Conservation (phyloP, 768 basidiomycete species). For the Paxillus involutus region DNA sequence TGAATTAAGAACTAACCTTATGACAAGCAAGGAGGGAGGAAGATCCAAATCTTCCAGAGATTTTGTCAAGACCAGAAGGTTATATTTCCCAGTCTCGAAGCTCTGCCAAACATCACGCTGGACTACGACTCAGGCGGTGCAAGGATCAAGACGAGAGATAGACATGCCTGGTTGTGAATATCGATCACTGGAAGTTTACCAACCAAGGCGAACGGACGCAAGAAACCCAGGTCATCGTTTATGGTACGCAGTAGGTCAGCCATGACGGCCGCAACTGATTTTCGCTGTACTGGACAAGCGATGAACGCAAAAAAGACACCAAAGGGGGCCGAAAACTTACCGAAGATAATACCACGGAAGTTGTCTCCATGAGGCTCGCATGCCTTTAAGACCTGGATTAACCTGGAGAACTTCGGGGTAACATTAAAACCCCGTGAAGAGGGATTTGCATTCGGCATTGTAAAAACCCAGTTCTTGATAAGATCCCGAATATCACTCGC, state of each 20-base stretch:
- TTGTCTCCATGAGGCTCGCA: slow-evolving; percentile 51
- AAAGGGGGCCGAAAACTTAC: slow-evolving; percentile 33
- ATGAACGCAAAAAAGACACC: slow-evolving; percentile 4
- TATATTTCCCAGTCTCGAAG: slow-evolving; percentile 56
- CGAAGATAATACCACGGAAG: slow-evolving; percentile 68
- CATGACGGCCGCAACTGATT: slow-evolving; percentile 55
- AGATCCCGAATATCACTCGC: slow-evolving; percentile 33
- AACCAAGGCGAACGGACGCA: slow-evolving; percentile 53
- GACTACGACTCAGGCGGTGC: slow-evolving; percentile 1
- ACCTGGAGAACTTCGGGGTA: slow-evolving; percentile 61
- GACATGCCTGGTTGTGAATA: slow-evolving; percentile 32
- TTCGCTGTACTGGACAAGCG: slow-evolving; percentile 46
- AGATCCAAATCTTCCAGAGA: slow-evolving; percentile 60
- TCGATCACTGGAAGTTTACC: slow-evolving; percentile 36
- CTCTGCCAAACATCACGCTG: slow-evolving; percentile 49
- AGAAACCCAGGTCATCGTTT: slow-evolving; percentile 48
- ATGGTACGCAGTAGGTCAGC: slow-evolving; percentile 57
- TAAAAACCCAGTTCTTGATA: slow-evolving; percentile 61
- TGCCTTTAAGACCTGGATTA: slow-evolving; percentile 59
- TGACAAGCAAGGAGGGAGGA: slow-evolving; percentile 54
- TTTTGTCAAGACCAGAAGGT: slow-evolving; percentile 64
- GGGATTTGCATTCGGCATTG: slow-evolving; percentile 60
- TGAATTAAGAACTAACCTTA: slow-evolving; percentile 46
- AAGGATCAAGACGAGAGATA: neutral
- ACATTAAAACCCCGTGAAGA: slow-evolving; percentile 64